These are phyloP conservation scores for Rubia peregrina DNA, from an alignment of 305 asterid species.

Conservation along the genomic window DNA sequence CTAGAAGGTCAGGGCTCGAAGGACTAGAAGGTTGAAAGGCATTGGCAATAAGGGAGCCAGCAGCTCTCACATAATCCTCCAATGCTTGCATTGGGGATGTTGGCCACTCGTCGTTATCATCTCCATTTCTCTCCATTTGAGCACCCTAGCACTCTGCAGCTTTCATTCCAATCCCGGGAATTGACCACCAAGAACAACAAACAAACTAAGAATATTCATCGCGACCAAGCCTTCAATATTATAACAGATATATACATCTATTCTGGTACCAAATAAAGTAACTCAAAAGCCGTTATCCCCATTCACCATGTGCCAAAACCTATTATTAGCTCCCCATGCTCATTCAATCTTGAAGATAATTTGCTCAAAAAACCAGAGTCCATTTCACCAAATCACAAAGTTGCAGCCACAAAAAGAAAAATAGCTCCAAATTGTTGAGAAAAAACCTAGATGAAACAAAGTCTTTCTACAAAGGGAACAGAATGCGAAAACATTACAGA, in stretches of 20 bases:
- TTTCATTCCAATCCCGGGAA: slow-evolving; percentile 2
- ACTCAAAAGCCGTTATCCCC: neutral
- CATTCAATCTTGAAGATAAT: neutral
- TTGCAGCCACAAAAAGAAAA: neutral
- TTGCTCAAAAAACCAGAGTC: neutral
- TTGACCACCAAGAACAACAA: neutral
- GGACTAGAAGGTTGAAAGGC: slow-evolving; percentile 33
- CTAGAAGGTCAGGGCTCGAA: slow-evolving; percentile 20
- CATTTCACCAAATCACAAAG: neutral
- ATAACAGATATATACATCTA: neutral
- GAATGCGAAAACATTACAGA: slow-evolving; percentile 1
- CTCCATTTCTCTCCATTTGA: slow-evolving; percentile 37
- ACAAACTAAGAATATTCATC: neutral
- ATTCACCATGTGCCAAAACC: neutral
- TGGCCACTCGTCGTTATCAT: slow-evolving; percentile 38
- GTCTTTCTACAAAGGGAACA: neutral
- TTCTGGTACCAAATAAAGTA: neutral
- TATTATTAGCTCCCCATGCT: slow-evolving; percentile 7
- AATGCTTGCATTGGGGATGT: slow-evolving; percentile 51
- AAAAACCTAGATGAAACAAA: neutral
- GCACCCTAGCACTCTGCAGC: slow-evolving; percentile 14
- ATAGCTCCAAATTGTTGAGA: too few relatives aligned
- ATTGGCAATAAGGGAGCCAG: slow-evolving; percentile 46
- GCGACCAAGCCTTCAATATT: neutral
- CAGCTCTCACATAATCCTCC: slow-evolving; percentile 52